phyloP scores from a whole-genome alignment of 1,139 yeast genomes.

The Kluyveromyces sp. region DNA sequence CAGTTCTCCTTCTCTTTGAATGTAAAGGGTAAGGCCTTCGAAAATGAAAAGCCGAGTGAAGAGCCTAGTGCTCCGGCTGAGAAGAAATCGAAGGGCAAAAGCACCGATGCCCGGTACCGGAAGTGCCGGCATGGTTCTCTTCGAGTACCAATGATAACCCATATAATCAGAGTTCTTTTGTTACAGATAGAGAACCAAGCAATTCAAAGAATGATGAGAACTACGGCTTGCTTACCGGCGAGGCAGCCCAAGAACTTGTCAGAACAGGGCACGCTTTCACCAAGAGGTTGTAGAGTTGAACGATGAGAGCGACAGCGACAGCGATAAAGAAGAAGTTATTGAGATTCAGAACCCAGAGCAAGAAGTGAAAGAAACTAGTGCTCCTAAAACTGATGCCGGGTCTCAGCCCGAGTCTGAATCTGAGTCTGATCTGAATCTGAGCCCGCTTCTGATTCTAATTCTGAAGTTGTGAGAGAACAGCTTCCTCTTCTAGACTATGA shows the following conservation, averaged over 20 bases:
- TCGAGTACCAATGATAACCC: background rate
- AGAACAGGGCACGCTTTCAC: background rate
- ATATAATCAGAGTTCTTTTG: background rate
- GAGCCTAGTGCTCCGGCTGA: slow-evolving; percentile 3
- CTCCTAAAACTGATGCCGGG: background rate
- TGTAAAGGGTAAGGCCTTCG: slow-evolving; percentile 3
- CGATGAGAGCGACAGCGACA: background rate
- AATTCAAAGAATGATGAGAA: background rate
- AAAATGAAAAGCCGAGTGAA: slow-evolving; percentile 12
- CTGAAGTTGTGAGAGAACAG: slow-evolving; percentile 5
- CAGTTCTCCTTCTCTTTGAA: slow-evolving; percentile 7
- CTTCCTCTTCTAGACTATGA: slow-evolving; percentile 44
- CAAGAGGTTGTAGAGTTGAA: background rate
- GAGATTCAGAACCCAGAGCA: slow-evolving; percentile 6
- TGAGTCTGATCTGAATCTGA: background rate
- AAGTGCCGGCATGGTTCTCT: slow-evolving; percentile 6
- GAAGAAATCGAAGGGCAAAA: background rate
- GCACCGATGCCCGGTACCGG: background rate
- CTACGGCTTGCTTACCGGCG: slow-evolving; percentile 1
- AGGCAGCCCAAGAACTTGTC: slow-evolving; percentile 7
- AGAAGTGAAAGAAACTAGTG: background rate
- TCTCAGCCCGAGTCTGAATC: slow-evolving; percentile 17
- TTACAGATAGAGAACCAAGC: background rate
- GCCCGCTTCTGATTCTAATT: background rate
- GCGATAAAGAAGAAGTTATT: slow-evolving; percentile 8